Base-by-base conservation (phyloP, 352 stramenopile genomes). In the Phytophthora pluvialis region DNA sequence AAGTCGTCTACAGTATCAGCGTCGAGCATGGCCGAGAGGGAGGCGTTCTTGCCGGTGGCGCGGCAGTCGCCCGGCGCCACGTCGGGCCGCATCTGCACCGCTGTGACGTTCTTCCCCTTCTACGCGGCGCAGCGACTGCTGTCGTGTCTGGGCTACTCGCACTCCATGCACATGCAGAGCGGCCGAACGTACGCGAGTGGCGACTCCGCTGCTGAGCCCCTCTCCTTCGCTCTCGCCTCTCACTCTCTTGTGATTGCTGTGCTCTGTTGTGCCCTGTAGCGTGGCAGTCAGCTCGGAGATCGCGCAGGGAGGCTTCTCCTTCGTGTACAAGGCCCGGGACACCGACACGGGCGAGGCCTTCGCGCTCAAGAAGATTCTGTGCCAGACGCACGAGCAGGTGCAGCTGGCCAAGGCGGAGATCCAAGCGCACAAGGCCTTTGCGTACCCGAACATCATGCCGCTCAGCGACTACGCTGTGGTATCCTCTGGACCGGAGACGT, bases 351-450 rank as follows among this genome's bases (percentile, higher is more conserved):
- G 89, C 18, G 83, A 95, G 42, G 53, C 71, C 39, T 96, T 94
- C 48, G 90, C 90, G 49, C 86, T 97, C 42, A 97, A 97, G 75
- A 97, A 96, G 72, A 85, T 97, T 16, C 32, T 95, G 51, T 95
- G 87, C 67, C 89, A 96, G 66, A 86, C 81, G 31, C 66, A 89
- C 26, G 89, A 96, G 66, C 90, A 97, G 69, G 77, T 86, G 55
- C 75, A 89, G 40, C 69, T 88, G 55, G 88, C 83, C 29, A 88
- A 93, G 72, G 66, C 82, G 39, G 90, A 97, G 77, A 95, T 97
- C 46, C 70, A 89, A 67, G 83, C 81, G 39, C 86, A 92, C 56
- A 85, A 81, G 32, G 67, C 80, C 31, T 92, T 96, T 49, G 21
- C 60, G 3, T 86, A 97, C 58, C 81, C 82, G 5, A 84, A 97